Percentiles rank a stretch among this genome's conserved stretches.
Evolutionary conservation across 1,139 yeast genomes (phyloP).

Genomic region (Arxiozyma bovina): DNA sequence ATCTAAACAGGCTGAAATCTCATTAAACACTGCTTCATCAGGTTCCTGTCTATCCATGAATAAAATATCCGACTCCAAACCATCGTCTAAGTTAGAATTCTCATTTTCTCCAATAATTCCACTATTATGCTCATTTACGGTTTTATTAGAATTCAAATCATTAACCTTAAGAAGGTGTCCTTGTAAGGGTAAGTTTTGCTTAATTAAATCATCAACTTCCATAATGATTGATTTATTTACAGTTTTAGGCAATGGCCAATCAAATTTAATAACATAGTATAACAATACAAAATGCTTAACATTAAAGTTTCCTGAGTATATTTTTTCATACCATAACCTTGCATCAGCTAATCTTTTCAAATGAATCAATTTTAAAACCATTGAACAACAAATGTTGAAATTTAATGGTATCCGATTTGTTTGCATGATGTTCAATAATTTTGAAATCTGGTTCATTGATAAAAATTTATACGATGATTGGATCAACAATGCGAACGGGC

Average conservation of each 20-base stretch:
- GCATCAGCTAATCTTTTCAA: conserved; percentile 18
- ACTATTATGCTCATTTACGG: neutral
- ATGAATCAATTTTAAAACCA: conserved; percentile 18
- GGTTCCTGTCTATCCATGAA: neutral
- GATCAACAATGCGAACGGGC: conserved; percentile 24
- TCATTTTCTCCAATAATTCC: neutral
- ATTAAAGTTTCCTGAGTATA: conserved; percentile 17
- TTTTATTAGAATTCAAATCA: neutral
- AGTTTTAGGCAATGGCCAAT: neutral
- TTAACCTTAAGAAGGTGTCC: neutral
- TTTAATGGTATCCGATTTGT: conserved; percentile 15
- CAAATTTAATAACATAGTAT: neutral
- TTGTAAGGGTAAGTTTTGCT: neutral
- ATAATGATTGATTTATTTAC: neutral
- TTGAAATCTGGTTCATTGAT: conserved; percentile 14
- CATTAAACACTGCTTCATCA: neutral
- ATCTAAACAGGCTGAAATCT: neutral
- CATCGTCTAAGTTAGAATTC: neutral
- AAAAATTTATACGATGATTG: conserved; percentile 16
- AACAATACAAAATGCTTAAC: conserved; percentile 15
- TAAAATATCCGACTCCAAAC: neutral
- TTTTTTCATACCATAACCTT: conserved; percentile 24
- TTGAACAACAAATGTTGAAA: conserved; percentile 21
- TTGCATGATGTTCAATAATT: conserved; percentile 21
- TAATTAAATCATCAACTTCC: neutral